Conservation (phyloP, 345 rosid species). For the Durio zibethinus region DNA sequence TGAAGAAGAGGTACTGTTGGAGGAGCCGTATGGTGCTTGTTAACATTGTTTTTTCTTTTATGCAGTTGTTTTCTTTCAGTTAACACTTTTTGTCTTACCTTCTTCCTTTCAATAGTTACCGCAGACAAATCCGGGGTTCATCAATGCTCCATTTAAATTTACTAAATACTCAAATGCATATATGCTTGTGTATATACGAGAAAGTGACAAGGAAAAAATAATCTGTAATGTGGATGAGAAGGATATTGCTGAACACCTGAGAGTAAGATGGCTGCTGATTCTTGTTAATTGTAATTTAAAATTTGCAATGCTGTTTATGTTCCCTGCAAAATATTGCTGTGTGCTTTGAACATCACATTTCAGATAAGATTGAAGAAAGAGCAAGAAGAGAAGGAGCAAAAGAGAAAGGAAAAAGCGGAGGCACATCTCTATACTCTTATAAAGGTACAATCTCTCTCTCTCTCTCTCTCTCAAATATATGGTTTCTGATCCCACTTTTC, state of each 20-base stretch:
- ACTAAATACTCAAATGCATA: conserved; percentile 68
- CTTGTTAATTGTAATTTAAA: background rate
- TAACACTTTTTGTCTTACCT: conserved; percentile 7
- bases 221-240: conserved; percentile 65
- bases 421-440: conserved; percentile 62
- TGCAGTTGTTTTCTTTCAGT: background rate
- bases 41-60: background rate
- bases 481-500: background rate
- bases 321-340: background rate
- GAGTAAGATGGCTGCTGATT: conserved; percentile 32
- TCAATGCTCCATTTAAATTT: conserved; percentile 57
- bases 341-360: conserved; percentile 4
- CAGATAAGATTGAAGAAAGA: conserved; percentile 64
- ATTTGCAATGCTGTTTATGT: background rate
- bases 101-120: conserved; percentile 36
- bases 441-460: conserved; percentile 33
- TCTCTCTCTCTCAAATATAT: background rate
- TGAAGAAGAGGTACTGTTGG: conserved; percentile 58
- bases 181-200: conserved; percentile 69
- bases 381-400: conserved; percentile 58
- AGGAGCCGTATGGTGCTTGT: background rate
- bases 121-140: conserved; percentile 65
- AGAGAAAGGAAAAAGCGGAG: conserved; percentile 54
- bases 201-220: conserved; percentile 63
- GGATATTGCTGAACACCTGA: conserved; percentile 64